These are phyloP conservation scores for Hyaloscypha hepaticicola DNA, from an alignment of 495 filamentous ascomycete genomes.

Conservation along the genomic window DNA sequence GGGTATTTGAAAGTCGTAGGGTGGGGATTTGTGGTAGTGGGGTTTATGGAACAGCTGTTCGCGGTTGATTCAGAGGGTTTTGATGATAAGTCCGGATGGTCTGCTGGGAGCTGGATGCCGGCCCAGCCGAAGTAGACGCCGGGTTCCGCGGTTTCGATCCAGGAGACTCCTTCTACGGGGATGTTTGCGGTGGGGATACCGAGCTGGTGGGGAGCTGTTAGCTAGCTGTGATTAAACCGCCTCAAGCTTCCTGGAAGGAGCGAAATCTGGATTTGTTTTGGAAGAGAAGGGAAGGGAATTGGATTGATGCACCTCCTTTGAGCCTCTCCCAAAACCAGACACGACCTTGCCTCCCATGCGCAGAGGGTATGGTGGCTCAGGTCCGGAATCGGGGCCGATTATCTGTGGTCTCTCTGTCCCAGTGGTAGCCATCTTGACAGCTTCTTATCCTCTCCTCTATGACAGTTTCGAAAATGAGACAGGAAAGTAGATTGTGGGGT, in stretches of 20 bases:
- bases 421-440: neutral
- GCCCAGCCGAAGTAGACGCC: slow-evolving; percentile 95
- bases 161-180: slow-evolving; percentile 72
- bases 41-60: slow-evolving; percentile 16
- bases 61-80: slow-evolving; percentile 7
- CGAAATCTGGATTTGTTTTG: too few relatives aligned
- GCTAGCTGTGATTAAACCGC: too few relatives aligned
- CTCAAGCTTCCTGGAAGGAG: too few relatives aligned
- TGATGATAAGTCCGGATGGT: slow-evolving; percentile 38
- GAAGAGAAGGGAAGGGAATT: slow-evolving; percentile 1
- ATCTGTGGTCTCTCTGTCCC: slow-evolving; percentile 48
- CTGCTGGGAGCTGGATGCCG: slow-evolving; percentile 52
- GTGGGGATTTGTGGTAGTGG: neutral
- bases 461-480: neutral
- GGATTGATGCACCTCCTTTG: slow-evolving; percentile 62
- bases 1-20: slow-evolving; percentile 9
- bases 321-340: slow-evolving; percentile 90
- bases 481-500: neutral
- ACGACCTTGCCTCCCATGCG: slow-evolving; percentile 80
- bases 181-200: slow-evolving; percentile 98
- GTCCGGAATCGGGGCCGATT: slow-evolving; percentile 68
- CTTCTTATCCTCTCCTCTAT: neutral
- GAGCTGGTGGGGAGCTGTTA: slow-evolving; percentile 47
- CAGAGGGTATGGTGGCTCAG: slow-evolving; percentile 76
- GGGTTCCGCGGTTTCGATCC: slow-evolving; percentile 65